Base-by-base conservation (phyloP, 2,329 filamentous ascomycete species). In the Zymoseptoria brevis region DNA sequence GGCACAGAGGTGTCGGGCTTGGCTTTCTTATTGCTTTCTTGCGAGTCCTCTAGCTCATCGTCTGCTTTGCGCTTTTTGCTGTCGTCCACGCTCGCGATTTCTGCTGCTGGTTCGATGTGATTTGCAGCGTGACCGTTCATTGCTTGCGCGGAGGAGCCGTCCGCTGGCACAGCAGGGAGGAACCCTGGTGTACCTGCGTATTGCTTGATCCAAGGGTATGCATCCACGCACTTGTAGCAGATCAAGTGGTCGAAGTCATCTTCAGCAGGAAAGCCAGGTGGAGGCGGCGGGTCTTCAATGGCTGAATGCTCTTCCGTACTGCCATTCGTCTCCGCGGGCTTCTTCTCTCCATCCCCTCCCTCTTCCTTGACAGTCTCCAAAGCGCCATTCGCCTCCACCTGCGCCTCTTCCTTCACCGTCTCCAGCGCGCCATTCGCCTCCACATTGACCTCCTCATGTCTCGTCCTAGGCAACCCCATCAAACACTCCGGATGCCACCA, bases 401-500 rank as follows among this genome's bases (percentile, higher is more conserved):
- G n/a, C n/a, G n/a, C 52, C 58, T 69, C 70, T 57, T 71, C 69
- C 50, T 66, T 66, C 19, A 70, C 66, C 21, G 68, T 67, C 45
- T 67, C 66, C 13, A 71, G 53, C 16, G 48, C 49, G 1, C 62
- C 61, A 26, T 60, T 50, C 58, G 63, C 60, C 26, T 62, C 60
- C 48, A 63, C 62, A n/a, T 70, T 71, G 57, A 54, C 57, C 50
- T 59, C 64, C 52, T 73, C 80, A 19, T 57, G 57, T 69, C 87
- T 92, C 60, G 85, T 82, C 9, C 90, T 83, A 0, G 87, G 85
- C 66, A 95, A 76, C 5, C 92, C 92, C 54, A 96, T 84, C 7
- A 97, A 77, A 71, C 93, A 97, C 62, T 94, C 91, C 0, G 93
- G 90, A 76, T 97, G 93, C 81, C 90, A 97, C 93, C 93, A 97